Conservation (phyloP, 2,329 filamentous ascomycete genomes). For the Pseudogymnoascus sp. region DNA sequence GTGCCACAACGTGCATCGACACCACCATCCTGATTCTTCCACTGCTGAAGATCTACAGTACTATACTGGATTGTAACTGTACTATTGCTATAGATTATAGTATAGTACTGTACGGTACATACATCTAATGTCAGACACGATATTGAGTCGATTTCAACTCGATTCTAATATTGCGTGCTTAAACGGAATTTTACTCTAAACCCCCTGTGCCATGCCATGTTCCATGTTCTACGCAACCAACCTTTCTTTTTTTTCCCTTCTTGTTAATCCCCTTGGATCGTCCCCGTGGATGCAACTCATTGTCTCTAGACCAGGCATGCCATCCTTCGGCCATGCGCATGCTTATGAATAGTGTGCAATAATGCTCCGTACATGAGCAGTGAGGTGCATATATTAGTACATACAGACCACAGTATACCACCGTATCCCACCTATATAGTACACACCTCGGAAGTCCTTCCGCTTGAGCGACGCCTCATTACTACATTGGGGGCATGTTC, state of each 20-base stretch:
- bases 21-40: background rate
- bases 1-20: background rate
- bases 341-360: background rate
- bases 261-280: background rate
- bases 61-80: background rate
- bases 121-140: background rate
- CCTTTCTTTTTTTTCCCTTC: background rate
- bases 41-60: background rate
- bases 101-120: background rate
- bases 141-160: background rate
- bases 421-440: background rate
- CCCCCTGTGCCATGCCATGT: background rate
- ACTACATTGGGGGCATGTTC: background rate
- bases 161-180: background rate
- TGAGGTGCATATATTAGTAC: background rate
- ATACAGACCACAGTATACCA: background rate
- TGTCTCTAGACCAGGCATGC: background rate
- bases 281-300: background rate
- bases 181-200: background rate
- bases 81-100: background rate
- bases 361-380: background rate
- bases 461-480: slow-evolving; percentile 3
- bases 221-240: background rate
- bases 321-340: background rate
- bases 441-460: slow-evolving; percentile 1